These are phyloP conservation scores for Dicorynia guianensis DNA, from an alignment of 306 rosid genomes.

Conservation along the genomic window DNA sequence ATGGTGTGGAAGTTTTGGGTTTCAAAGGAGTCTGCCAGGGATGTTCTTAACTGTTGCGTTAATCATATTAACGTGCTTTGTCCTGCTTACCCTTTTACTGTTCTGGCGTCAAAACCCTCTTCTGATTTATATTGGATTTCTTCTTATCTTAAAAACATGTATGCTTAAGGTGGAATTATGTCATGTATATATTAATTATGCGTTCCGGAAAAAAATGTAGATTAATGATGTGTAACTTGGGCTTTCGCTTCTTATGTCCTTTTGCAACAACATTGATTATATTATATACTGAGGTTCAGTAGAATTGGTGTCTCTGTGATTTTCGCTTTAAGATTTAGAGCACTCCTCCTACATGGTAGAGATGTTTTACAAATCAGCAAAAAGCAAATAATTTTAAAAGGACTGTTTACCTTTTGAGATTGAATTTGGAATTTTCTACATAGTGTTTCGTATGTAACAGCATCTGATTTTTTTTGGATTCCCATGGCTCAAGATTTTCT, in stretches of 20 bases:
- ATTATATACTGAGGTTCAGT: background rate
- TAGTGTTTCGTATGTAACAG: background rate
- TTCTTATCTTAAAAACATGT: background rate
- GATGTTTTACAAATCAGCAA: too few relatives aligned
- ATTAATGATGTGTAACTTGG: background rate
- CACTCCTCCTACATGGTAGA: too few relatives aligned
- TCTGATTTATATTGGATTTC: background rate
- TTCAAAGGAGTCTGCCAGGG: background rate
- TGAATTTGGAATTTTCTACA: slow-evolving; percentile 8
- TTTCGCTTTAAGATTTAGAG: background rate
- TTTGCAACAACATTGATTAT: background rate
- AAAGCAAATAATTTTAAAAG: background rate
- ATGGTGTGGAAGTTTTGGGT: too few relatives aligned
- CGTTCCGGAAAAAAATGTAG: too few relatives aligned
- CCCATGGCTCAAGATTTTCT: background rate
- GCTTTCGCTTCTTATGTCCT: background rate
- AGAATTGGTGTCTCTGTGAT: background rate
- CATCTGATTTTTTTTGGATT: slow-evolving; percentile 12
- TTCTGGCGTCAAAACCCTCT: too few relatives aligned
- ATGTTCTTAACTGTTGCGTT: background rate
- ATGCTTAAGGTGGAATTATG: background rate
- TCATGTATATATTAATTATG: background rate
- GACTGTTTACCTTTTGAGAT: background rate
- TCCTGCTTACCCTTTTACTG: too few relatives aligned
- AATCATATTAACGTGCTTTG: background rate